Base-by-base conservation (phyloP, 495 filamentous ascomycete genomes). In the Penicillium bovifimosum region DNA sequence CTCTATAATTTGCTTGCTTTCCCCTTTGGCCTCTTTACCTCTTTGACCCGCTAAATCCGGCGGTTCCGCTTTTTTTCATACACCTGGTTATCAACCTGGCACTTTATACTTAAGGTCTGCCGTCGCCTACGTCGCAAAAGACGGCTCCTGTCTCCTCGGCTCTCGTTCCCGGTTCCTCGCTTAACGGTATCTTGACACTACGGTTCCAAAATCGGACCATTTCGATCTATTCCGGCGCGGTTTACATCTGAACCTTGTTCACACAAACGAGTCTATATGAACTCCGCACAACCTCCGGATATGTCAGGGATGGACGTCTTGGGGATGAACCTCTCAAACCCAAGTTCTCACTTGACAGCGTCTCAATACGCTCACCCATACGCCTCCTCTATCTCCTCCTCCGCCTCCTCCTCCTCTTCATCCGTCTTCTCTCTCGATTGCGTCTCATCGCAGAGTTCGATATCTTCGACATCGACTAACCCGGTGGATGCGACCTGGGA, bases 361-460 rank as follows among this genome's bases (percentile, higher is more conserved):
- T 63, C 66, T 48, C 63, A 50, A n/a, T 28, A 71, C 62, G 66
- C 71, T 60, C 69, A 75, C 59, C 83, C 84, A 54, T 90, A 89
- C 64, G 78, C 76, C 60, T 78, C 79, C 41, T 82, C 81, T n/a
- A 69, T 86, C 71, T 80, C 84, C 64, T 84, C 86, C 42, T 85
- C 82, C 63, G 87, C 86, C 29, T 85, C 86, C 18, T 90, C 88
- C 27, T 81, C 81, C 38, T 79, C 85, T 48, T 90, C 90, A 5
- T 91, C 90, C 11, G 79, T 91, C 58, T 93, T 90, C 76, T 95
- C 90, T 46, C 77, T 88, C 63, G 79, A 81, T 65, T 52, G 81
- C 76, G 38, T 81, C 77, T 47, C 61, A 76, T 47, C 61, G 8
- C 80, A 74, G 54, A 77, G 74, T 56, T 77, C 74, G 58, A 76